phyloP scores from a whole-genome alignment of 2,329 filamentous ascomycete species.

The Cladosporium cucumerinum region DNA sequence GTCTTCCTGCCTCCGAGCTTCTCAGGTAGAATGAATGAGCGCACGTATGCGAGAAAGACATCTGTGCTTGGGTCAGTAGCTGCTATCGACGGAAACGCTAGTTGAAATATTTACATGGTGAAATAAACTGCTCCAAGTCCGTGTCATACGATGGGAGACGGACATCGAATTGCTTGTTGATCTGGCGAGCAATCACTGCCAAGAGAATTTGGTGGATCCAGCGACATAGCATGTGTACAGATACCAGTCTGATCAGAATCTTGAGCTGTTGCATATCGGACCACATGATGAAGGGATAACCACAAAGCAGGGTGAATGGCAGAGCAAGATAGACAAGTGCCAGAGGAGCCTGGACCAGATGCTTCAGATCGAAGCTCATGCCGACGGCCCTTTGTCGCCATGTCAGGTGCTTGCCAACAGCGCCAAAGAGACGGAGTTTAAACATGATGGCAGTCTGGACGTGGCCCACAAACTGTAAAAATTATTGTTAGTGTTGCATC shows the following conservation, averaged over 20 bases:
- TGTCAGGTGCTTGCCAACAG: slow-evolving; percentile 15
- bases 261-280: slow-evolving; percentile 14
- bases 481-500: neutral
- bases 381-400: slow-evolving; percentile 17
- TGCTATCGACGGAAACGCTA: neutral
- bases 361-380: slow-evolving; percentile 16
- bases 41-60: slow-evolving; percentile 13
- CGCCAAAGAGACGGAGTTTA: slow-evolving; percentile 16
- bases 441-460: slow-evolving; percentile 19
- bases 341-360: slow-evolving; percentile 17
- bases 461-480: slow-evolving; percentile 14
- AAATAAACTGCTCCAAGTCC: slow-evolving; percentile 16
- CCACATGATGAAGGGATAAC: slow-evolving; percentile 20
- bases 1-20: slow-evolving; percentile 55
- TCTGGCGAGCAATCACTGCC: slow-evolving; percentile 11
- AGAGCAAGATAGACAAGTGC: slow-evolving; percentile 17
- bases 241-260: slow-evolving; percentile 17
- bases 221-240: slow-evolving; percentile 16
- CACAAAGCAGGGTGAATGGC: slow-evolving; percentile 17
- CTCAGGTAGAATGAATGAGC: slow-evolving; percentile 10
- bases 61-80: neutral
- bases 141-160: slow-evolving; percentile 16
- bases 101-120: slow-evolving; percentile 2
- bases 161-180: slow-evolving; percentile 13
- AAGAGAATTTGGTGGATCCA: slow-evolving; percentile 19